These are phyloP conservation scores for Picochlorum sp. DNA, from an alignment of 139 green algal genomes.

Conservation along the genomic window DNA sequence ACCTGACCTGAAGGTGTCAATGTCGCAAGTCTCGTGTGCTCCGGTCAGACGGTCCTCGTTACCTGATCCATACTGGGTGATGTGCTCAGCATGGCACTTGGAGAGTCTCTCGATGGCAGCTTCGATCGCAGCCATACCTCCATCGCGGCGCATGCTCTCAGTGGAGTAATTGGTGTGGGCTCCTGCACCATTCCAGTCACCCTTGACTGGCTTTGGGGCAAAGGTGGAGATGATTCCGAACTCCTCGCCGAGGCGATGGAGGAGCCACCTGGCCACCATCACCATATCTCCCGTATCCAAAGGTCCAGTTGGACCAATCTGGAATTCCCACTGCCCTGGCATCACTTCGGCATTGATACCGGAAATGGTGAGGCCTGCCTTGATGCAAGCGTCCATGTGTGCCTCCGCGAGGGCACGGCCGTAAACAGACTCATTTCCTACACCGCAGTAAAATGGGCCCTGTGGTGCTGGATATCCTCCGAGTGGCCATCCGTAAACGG, in stretches of 20 bases:
- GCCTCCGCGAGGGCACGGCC: constrained; percentile 74
- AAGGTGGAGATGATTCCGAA: constrained; percentile 63
- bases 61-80: constrained; percentile 70
- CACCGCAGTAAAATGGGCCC: constrained; percentile 86
- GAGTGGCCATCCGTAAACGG: constrained; percentile 69
- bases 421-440: constrained; percentile 68
- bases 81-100: constrained; percentile 82
- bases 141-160: constrained; percentile 65
- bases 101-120: constrained; percentile 71
- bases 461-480: constrained; percentile 79
- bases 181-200: constrained; percentile 79
- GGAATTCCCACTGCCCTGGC: constrained; percentile 91
- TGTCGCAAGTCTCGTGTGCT: constrained; percentile 86
- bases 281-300: constrained; percentile 73
- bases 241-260: constrained; percentile 75
- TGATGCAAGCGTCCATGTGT: constrained; percentile 80
- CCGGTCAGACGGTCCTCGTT: constrained; percentile 83
- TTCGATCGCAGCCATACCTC: constrained; percentile 75
- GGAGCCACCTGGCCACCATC: constrained; percentile 68
- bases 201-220: constrained; percentile 80
- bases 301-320: constrained; percentile 74
- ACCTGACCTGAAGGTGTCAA: constrained; percentile 74
- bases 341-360: constrained; percentile 89
- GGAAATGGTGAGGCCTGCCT: constrained; percentile 65
- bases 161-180: constrained; percentile 92